Base-by-base conservation (phyloP, 768 basidiomycete genomes). In the Heimioporus sp. region DNA sequence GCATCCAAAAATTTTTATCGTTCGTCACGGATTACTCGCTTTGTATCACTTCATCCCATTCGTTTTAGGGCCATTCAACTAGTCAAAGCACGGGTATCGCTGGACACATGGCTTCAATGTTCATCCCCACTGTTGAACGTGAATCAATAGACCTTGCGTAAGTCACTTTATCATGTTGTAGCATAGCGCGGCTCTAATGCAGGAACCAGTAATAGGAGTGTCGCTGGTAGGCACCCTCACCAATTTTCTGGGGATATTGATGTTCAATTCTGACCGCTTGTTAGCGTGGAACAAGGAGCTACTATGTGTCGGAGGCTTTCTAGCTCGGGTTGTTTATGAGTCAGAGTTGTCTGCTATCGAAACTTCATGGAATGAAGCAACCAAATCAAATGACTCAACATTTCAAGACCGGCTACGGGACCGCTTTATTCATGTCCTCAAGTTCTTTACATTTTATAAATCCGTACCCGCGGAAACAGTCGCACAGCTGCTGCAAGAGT, bases 221-320 rank as follows among this genome's bases (percentile, higher is more conserved):
- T 89, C 24, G 82, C 85, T 21, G 71, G 87, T 88, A 66, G n/a
- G 39, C 10, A 20, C 17, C 7, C 24, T 28, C 24, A 28, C 10
- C 15, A 12, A 32, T 19, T 13, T 19, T 20, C 10, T 5, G 13
- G 16, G 13, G 7, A 19, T 12, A 19, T 10, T 12, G n/a, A 9
- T 34, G 31, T 32, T 32, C 13, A 16, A 37, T n/a, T 46, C 19
- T 7, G 31, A 16, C 46, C 37, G 32, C 10, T 9, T 31, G 16
- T 31, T 46, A 88, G 87, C 84, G 8, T 95, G 92, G 94, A 98
- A 98, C 62, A 82, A 78, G 58, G 95, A 97, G 61, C 76, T 98
- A 4, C 75, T 98, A 5, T 86, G 81, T 59, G 76, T 92, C 13
- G 92, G 92, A 6, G 95, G 93, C 2, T 82, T 88, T 54, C 76